Conservation (phyloP, 2,329 filamentous ascomycete species). For the Lasiodiplodia sp. region DNA sequence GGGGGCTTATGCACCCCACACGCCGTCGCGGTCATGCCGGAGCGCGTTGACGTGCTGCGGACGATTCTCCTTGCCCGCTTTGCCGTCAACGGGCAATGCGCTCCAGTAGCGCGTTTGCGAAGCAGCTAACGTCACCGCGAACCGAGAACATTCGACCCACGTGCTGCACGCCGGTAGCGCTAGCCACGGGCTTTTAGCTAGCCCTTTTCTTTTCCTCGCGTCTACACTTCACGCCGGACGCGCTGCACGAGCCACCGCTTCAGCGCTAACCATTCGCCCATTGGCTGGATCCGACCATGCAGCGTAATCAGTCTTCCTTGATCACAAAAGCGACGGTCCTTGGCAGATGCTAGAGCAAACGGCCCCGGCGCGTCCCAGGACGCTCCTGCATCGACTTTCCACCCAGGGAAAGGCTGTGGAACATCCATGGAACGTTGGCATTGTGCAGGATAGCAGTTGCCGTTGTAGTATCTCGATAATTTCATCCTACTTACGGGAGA, state of each 20-base stretch:
- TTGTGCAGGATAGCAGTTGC: too few species aligned
- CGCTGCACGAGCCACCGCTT: not conserved
- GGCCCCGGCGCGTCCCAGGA: not conserved
- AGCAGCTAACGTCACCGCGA: not conserved
- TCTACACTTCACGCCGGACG: not conserved
- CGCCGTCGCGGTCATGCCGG: too few species aligned
- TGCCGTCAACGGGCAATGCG: not conserved
- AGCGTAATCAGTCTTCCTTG: not conserved
- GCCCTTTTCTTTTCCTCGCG: not conserved
- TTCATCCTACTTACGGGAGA: not conserved
- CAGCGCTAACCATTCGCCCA: not conserved
- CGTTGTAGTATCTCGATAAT: not conserved
- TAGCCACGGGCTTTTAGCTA: not conserved
- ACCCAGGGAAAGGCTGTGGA: not conserved
- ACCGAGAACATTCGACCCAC: not conserved
- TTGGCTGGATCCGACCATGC: not conserved
- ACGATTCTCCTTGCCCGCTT: not conserved
- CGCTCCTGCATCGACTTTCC: not conserved
- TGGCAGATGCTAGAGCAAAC: not conserved
- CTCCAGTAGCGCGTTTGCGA: not conserved
- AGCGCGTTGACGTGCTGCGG: not conserved
- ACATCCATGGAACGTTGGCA: too few species aligned
- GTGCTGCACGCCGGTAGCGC: not conserved
- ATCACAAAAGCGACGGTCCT: not conserved
- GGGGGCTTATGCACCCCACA: constrained; percentile 21